Base-by-base conservation (phyloP, 2,329 filamentous ascomycete species). In the Diaporthe amygdali region DNA sequence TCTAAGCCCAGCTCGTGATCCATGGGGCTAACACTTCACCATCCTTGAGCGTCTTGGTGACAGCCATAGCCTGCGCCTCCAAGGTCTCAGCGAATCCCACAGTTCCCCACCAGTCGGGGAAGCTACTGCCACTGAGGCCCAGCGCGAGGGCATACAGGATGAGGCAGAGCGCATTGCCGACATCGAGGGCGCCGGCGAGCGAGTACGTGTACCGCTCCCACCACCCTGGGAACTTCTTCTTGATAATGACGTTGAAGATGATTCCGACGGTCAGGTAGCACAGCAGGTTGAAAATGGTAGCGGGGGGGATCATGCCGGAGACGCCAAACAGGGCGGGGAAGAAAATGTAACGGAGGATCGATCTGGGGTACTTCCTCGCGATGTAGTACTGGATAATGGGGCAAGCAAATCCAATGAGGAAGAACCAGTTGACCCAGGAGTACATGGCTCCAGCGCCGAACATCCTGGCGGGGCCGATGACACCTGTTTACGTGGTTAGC, bases 311-410 rank as follows among this genome's bases (percentile, higher is more conserved):
- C 47, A 55, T 55, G 20, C 47, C 64, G 4, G 47, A 41, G 3
- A 55, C 47, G 5, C 47, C 47, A 34, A 67, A 52, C 2, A 67
- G 34, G 0, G 51, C 47, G n/a, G 64, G 64, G 34, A 67, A 52
- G 51, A 52, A 55, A 47, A 67, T 27, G 27, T 55, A 55, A 34
- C 51, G 47, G 6, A 67, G 64, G 47, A 67, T 52, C 25, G 37
- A 46, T 2, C 39, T 14, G 9, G 64, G 64, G 47, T 55, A 67
- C 64, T 44, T 30, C n/a, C 51, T 37, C 8, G 64, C 83, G 14
- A 78, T 76, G 52, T 68, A 55, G 69, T 68, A 71, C 32, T 68
- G 44, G 37, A 71, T 37, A 14, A 71, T 54, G 25, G 69, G 69
- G 61, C 49, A 54, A 7, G 47, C 61, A n/a, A 66, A 66, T 6